phyloP scores from a whole-genome alignment of 1,139 yeast genomes.

The Taphrina communis region DNA sequence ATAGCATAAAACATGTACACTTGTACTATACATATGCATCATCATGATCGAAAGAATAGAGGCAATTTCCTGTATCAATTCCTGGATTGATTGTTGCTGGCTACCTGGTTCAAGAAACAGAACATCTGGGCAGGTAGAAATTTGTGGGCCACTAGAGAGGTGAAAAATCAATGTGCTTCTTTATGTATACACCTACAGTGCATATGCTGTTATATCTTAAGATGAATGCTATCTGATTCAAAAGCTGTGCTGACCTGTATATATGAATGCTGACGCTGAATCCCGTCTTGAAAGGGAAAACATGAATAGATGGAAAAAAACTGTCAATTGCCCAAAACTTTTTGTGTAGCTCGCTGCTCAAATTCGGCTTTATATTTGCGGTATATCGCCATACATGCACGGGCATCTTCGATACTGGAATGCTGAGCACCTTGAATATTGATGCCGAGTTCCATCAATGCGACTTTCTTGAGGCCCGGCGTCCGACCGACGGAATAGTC shows the following conservation, averaged over 20 bases:
- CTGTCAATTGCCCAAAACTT: constrained; percentile 16
- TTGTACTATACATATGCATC: background rate
- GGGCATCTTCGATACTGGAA: constrained; percentile 85
- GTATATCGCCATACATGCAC: constrained; percentile 80
- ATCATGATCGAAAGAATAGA: too few relatives aligned
- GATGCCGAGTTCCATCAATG: constrained; percentile 62
- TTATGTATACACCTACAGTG: too few relatives aligned
- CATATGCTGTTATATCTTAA: too few relatives aligned
- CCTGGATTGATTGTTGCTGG: too few relatives aligned
- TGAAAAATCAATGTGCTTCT: background rate
- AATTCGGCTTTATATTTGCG: constrained; percentile 67
- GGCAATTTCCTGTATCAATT: background rate
- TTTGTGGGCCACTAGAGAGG: too few relatives aligned
- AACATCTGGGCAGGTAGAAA: background rate
- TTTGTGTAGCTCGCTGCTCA: constrained; percentile 52
- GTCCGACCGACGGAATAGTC: constrained; percentile 67
- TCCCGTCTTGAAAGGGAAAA: too few relatives aligned
- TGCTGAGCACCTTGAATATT: constrained; percentile 79
- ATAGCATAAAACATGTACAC: constrained; percentile 1
- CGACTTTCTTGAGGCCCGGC: constrained; percentile 72
- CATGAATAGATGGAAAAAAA: too few relatives aligned
- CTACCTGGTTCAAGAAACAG: too few relatives aligned
- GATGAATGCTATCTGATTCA: too few relatives aligned
- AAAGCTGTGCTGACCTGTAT: too few relatives aligned
- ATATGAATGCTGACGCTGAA: too few relatives aligned